phyloP scores from a whole-genome alignment of 352 stramenopile species.

The Phytophthora hybrid region DNA sequence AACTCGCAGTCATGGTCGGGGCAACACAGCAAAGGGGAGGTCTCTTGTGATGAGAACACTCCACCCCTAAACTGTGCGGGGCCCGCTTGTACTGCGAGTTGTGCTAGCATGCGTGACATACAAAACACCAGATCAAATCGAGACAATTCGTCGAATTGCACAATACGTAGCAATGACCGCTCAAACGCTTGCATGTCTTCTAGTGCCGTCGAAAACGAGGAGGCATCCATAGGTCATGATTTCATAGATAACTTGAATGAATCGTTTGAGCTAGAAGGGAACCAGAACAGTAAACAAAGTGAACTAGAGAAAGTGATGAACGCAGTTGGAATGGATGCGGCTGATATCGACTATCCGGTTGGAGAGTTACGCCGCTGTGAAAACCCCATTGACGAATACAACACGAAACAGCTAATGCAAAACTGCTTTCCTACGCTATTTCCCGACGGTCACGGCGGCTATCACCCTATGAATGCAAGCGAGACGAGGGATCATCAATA shows the following conservation, averaged over 20 bases:
- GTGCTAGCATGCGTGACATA: too few species aligned
- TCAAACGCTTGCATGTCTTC: too few species aligned
- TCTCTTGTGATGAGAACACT: too few species aligned
- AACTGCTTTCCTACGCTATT: conserved; percentile 34
- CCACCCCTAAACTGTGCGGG: too few species aligned
- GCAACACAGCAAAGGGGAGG: too few species aligned
- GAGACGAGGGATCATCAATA: conserved; percentile 20
- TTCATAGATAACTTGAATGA: not conserved
- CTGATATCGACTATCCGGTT: not conserved
- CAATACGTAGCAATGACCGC: too few species aligned
- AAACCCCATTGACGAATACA: conserved; percentile 29
- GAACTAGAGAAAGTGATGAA: not conserved
- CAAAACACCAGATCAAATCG: too few species aligned
- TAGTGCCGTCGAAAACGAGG: too few species aligned
- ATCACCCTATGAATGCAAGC: not conserved
- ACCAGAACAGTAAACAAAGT: not conserved
- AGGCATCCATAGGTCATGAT: not conserved
- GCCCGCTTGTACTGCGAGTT: too few species aligned
- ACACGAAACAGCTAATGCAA: conserved; percentile 25
- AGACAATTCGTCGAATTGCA: too few species aligned
- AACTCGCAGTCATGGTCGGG: too few species aligned
- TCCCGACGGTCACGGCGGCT: conserved; percentile 21
- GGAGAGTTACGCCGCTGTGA: not conserved
- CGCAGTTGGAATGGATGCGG: not conserved
- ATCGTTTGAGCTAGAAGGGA: conserved; percentile 2